Percentiles rank a stretch among this genome's conserved stretches.
Evolutionary conservation across 1,139 yeast species (phyloP).

Genomic region (Suhomyces taliae): DNA sequence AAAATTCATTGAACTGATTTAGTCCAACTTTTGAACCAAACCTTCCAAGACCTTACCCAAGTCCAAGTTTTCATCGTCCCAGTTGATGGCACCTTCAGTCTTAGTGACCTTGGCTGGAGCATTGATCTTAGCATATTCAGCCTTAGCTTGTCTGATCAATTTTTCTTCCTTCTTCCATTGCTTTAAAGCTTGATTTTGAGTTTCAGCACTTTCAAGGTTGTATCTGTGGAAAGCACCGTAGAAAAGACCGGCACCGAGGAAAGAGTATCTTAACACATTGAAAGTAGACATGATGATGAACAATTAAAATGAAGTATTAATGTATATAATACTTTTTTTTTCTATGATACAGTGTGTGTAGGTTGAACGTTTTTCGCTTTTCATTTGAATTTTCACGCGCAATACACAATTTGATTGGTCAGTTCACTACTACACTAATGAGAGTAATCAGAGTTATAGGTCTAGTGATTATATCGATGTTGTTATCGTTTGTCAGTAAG

Average conservation of each 20-base stretch:
- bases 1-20: slow-evolving; percentile 7
- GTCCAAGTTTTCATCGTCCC: slow-evolving; percentile 91
- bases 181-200: slow-evolving; percentile 54
- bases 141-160: slow-evolving; percentile 84
- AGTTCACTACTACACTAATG: slow-evolving; percentile 2
- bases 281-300: slow-evolving; percentile 35
- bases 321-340: too few species aligned
- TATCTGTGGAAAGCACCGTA: slow-evolving; percentile 90
- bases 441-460: slow-evolving; percentile 9
- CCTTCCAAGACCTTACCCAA: slow-evolving; percentile 55
- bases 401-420: slow-evolving; percentile 10
- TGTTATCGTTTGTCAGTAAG: slow-evolving; percentile 29
- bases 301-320: too few species aligned
- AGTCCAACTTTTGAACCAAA: slow-evolving; percentile 45
- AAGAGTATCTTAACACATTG: slow-evolving; percentile 88
- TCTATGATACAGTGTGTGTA: neutral
- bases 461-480: slow-evolving; percentile 30
- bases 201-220: slow-evolving; percentile 61
- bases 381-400: slow-evolving; percentile 8
- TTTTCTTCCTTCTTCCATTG: slow-evolving; percentile 69
- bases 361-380: neutral
- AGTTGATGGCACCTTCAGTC: slow-evolving; percentile 53
- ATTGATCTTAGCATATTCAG: slow-evolving; percentile 72
- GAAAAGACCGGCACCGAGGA: slow-evolving; percentile 83
- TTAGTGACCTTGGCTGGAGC: slow-evolving; percentile 39